phyloP scores from a whole-genome alignment of 108 stramenopile species.

The Pseudonitzschia pungens region DNA sequence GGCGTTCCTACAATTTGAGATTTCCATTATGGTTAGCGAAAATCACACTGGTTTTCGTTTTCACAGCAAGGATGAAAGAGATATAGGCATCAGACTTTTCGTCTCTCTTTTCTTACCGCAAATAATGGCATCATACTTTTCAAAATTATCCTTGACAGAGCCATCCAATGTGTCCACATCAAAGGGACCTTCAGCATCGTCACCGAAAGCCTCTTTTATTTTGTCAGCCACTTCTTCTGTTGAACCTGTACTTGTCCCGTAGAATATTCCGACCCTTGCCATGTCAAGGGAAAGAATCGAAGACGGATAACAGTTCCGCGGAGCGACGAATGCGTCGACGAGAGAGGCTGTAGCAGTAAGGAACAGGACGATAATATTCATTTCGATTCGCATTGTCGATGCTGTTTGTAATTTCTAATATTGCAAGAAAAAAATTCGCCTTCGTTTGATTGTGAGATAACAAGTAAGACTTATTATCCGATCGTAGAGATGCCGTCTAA shows the following conservation, averaged over 20 bases:
- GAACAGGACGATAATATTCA: neutral
- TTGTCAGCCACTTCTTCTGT: slow-evolving; percentile 70
- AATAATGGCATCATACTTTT: slow-evolving; percentile 66
- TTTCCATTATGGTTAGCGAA: too few species aligned
- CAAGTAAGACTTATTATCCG: too few species aligned
- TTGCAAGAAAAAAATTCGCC: too few species aligned
- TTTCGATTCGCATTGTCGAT: too few species aligned
- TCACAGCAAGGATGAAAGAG: too few species aligned
- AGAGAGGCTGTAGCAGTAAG: neutral
- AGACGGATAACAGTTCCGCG: neutral
- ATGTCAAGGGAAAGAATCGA: slow-evolving; percentile 14
- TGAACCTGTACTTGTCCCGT: slow-evolving; percentile 75
- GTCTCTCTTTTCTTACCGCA: slow-evolving; percentile 62
- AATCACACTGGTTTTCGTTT: too few species aligned
- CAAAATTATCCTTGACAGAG: slow-evolving; percentile 54
- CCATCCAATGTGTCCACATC: slow-evolving; percentile 76
- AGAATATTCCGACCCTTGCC: slow-evolving; percentile 73
- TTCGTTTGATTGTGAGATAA: too few species aligned
- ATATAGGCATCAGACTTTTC: neutral
- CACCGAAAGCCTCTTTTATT: slow-evolving; percentile 67
- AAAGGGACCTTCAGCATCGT: slow-evolving; percentile 71
- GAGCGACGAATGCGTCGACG: slow-evolving; percentile 1
- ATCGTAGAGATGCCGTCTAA: too few species aligned
- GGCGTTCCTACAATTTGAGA: slow-evolving; percentile 14
- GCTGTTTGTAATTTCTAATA: too few species aligned